Evolutionary conservation across 257 asterid species (phyloP).

Genomic region (Penstemon barbatus): DNA sequence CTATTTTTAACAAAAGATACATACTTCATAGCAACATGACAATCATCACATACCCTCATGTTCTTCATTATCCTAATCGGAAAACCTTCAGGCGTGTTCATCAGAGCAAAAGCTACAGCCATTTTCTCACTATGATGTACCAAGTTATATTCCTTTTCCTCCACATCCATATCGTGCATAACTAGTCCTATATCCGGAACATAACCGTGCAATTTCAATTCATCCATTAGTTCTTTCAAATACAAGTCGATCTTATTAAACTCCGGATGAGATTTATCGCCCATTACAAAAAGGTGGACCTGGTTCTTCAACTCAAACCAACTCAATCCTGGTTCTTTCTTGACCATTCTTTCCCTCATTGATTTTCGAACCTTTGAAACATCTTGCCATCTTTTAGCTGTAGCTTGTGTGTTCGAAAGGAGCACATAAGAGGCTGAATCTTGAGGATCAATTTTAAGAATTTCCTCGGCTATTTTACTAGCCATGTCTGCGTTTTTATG

Average conservation of each 20-base stretch:
- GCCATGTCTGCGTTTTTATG: conserved; percentile 77
- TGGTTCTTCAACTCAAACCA: conserved; percentile 75
- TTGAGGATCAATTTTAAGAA: conserved; percentile 57
- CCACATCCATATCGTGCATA: conserved; percentile 75
- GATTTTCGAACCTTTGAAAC: conserved; percentile 56
- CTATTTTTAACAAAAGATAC: conserved; percentile 54
- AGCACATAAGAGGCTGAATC: conserved; percentile 82
- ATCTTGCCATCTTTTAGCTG: conserved; percentile 60
- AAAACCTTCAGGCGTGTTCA: conserved; percentile 50
- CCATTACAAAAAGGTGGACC: conserved; percentile 56
- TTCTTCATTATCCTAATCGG: conserved; percentile 90
- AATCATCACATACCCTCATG: conserved; percentile 73
- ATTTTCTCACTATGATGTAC: conserved; percentile 77
- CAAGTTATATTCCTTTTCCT: conserved; percentile 71
- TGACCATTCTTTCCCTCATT: conserved; percentile 67
- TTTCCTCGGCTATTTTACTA: conserved; percentile 52
- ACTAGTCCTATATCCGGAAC: conserved; percentile 60
- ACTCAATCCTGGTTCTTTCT: conserved; percentile 87
- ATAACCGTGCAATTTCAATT: conserved; percentile 62
- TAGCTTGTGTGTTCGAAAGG: conserved; percentile 72
- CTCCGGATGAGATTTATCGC: conserved; percentile 64
- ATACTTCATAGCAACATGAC: conserved; percentile 69
- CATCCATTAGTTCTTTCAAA: conserved; percentile 55
- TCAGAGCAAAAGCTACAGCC: conserved; percentile 80
- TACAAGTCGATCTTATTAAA: conserved; percentile 46